These are phyloP conservation scores for Lotus japonicus DNA, from an alignment of 306 rosid species.

Conservation along the genomic window DNA sequence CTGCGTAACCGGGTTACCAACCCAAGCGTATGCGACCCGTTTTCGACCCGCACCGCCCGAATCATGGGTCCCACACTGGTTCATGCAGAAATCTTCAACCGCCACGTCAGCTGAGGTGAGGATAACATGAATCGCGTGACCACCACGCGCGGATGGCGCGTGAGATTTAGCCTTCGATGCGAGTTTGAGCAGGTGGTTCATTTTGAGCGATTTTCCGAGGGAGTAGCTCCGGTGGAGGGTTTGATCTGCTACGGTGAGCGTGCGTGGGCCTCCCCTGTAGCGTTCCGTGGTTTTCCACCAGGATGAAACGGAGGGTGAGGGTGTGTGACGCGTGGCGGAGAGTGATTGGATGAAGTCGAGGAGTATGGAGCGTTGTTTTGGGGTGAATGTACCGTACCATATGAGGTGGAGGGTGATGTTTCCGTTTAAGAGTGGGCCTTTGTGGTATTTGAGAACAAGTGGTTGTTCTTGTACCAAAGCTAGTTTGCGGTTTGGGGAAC, in stretches of 20 bases:
- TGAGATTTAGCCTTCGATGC: neutral
- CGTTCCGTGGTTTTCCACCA: slow-evolving; percentile 21
- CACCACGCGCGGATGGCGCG: neutral
- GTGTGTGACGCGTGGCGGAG: neutral
- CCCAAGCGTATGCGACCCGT: neutral
- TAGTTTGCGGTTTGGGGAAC: neutral
- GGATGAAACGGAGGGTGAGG: neutral
- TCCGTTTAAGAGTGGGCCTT: slow-evolving; percentile 52
- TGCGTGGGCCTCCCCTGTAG: slow-evolving; percentile 14
- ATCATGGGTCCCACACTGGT: slow-evolving; percentile 16
- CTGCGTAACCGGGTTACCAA: slow-evolving; percentile 22
- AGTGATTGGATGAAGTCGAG: slow-evolving; percentile 21
- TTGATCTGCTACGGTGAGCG: slow-evolving; percentile 21
- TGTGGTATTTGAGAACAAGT: slow-evolving; percentile 43
- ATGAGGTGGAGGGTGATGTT: slow-evolving; percentile 40
- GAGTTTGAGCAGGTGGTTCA: neutral
- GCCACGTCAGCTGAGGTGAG: slow-evolving; percentile 19
- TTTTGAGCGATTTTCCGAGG: slow-evolving; percentile 18
- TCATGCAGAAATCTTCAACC: slow-evolving; percentile 27
- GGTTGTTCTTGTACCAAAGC: slow-evolving; percentile 22
- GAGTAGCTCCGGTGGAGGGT: slow-evolving; percentile 3
- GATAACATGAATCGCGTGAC: neutral
- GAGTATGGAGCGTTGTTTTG: slow-evolving; percentile 34
- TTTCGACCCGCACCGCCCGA: neutral
- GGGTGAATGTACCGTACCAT: slow-evolving; percentile 60